These are phyloP conservation scores for Choanephora cucurbitarum DNA, from an alignment of 371 early-diverging fungal species.

Conservation along the genomic window DNA sequence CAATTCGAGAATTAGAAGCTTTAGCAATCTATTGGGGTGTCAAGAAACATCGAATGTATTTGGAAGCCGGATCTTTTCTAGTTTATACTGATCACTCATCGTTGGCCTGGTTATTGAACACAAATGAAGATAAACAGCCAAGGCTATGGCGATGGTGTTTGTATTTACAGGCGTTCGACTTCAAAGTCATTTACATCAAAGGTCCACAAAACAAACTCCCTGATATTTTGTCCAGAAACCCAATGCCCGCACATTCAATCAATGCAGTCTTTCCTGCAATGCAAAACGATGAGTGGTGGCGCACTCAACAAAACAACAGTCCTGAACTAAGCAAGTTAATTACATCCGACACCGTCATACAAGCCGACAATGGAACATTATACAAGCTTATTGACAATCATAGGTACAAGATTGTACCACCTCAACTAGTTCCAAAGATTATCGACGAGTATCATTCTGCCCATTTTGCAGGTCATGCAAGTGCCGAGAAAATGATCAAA, in stretches of 20 bases:
- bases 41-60: conserved; percentile 4
- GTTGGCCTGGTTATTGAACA: conserved; percentile 4
- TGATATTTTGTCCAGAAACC: neutral
- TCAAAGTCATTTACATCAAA: neutral
- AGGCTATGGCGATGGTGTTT: conserved; percentile 1
- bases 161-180: conserved; percentile 4
- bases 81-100: conserved; percentile 13
- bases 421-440: no score
- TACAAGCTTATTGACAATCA: no score
- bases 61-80: conserved; percentile 1
- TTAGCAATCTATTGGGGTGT: neutral
- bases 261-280: neutral
- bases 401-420: no score
- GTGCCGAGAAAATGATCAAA: no score
- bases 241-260: neutral
- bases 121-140: neutral
- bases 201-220: neutral
- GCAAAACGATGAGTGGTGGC: no score
- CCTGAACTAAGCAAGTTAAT: no score
- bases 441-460: no score
- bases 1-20: conserved; percentile 1
- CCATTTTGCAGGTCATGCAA: no score
- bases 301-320: no score
- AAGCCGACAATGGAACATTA: no score
- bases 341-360: no score